Evolutionary conservation across 1,284 basidiomycete genomes (phyloP).

Genomic region (Ustilago hordei): DNA sequence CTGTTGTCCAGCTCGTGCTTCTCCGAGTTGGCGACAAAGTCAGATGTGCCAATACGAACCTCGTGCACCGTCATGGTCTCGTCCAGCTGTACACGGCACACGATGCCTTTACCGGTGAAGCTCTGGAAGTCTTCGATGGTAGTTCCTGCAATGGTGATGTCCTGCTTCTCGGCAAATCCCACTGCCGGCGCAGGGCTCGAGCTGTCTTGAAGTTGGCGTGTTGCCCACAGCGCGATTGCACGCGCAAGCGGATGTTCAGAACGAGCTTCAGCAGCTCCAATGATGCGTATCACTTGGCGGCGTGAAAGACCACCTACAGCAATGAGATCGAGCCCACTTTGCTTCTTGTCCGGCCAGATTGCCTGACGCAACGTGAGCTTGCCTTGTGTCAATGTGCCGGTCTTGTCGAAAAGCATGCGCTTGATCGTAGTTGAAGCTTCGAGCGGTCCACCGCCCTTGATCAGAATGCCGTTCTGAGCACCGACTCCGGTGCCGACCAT

Average conservation of each 20-base stretch:
- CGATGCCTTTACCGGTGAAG: constrained; percentile 88
- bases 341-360: constrained; percentile 77
- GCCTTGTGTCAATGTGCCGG: constrained; percentile 93
- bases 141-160: constrained; percentile 70
- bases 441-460: constrained; percentile 94
- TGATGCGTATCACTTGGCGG: constrained; percentile 72
- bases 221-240: constrained; percentile 82
- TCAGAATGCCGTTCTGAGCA: constrained; percentile 94
- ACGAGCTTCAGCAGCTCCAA: constrained; percentile 85
- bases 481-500: constrained; percentile 99
- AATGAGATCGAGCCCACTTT: constrained; percentile 22
- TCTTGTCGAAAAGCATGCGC: constrained; percentile 93
- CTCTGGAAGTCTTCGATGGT: constrained; percentile 79
- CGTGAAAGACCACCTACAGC: constrained; percentile 38
- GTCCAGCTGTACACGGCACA: constrained; percentile 46
- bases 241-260: constrained; percentile 97
- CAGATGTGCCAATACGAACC: constrained; percentile 57
- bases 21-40: constrained; percentile 33
- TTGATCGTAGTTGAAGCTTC: constrained; percentile 88
- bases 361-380: constrained; percentile 80
- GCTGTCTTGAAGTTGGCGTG: constrained; percentile 73
- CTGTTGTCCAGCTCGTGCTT: constrained; percentile 16
- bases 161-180: constrained; percentile 3
- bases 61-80: constrained; percentile 54
- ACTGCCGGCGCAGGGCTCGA: neutral